Evolutionary conservation across 257 asterid genomes (phyloP), one percentile per base, ranked within the genome.

Genomic region (Solanum bulbocastanum): DNA sequence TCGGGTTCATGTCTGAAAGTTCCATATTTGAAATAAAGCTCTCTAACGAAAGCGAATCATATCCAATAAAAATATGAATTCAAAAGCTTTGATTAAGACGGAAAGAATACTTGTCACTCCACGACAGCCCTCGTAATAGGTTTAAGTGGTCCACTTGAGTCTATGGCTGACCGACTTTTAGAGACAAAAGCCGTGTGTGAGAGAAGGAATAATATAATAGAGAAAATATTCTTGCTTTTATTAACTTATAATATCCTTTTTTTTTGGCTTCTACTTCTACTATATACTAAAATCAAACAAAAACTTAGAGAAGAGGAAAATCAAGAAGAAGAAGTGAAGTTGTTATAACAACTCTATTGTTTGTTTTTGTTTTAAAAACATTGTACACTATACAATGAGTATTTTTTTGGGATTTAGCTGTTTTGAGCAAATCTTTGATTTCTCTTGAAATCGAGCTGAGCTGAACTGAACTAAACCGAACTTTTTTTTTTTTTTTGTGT

Each of bases 151-250:
- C 98, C 98, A 93, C 85, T 88, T 84, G 93, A 94, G 98, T 93
- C 93, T 89, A 92, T 90, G 92, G 96, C 96, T 95, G 94, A 91
- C 98, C 95, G 93, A 90, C 93, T 92, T 88, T 89, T n/a, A 88
- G 90, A 92, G 89, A 92, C 90, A 91, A 56, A 88, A 91, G 90
- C 90, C 94, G 92, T 92, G 94, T 92, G 90, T 90, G 93, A 36
- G 86, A 83, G 87, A 87, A 90, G 90, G 71, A n/a, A 62, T 62
- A 62, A 10, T n/a, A 62, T 62, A 62, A 62, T 30, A 83, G 87
- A 84, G 52, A 44, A 25, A 86, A 27, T 86, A 86, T 86, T 86
- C 88, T 65, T 39, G n/a, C 71, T 62, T n/a, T 62, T 62, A 62
- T n/a, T 62, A 23, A 10, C 14, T 4, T 23, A 2, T 52, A 5